Conservation (phyloP, 1,139 yeast genomes). For the Blastobotrys elegans region DNA sequence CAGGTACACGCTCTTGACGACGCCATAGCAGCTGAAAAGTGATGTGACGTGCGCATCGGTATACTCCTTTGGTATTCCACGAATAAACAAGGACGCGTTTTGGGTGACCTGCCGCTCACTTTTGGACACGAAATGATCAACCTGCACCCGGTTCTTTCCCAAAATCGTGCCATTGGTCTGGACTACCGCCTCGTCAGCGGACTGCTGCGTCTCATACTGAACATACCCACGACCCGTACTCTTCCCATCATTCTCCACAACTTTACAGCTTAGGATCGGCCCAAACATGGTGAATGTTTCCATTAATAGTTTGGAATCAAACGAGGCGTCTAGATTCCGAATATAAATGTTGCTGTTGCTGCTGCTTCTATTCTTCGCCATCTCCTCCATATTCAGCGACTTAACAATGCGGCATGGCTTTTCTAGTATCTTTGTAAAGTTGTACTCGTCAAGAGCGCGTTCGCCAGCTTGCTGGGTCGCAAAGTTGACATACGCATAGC, state of each 20-base stretch:
- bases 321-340: slow-evolving; percentile 66
- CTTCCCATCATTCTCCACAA: slow-evolving; percentile 61
- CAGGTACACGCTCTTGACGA: slow-evolving; percentile 50
- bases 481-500: slow-evolving; percentile 52
- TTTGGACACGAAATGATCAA: slow-evolving; percentile 75
- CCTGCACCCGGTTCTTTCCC: slow-evolving; percentile 80
- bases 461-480: slow-evolving; percentile 36
- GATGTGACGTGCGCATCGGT: slow-evolving; percentile 54
- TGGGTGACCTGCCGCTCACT: slow-evolving; percentile 77
- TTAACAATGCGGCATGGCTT: slow-evolving; percentile 51
- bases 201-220: slow-evolving; percentile 75
- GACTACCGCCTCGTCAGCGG: slow-evolving; percentile 83
- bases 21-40: slow-evolving; percentile 59
- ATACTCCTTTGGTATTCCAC: slow-evolving; percentile 62
- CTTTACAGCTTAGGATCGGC: slow-evolving; percentile 77
- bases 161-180: slow-evolving; percentile 81
- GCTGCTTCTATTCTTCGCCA: no score
- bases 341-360: slow-evolving; percentile 20
- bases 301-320: slow-evolving; percentile 82
- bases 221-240: slow-evolving; percentile 90
- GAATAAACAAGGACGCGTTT: slow-evolving; percentile 75
- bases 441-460: slow-evolving; percentile 41
- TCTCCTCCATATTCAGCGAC: slow-evolving; percentile 31
- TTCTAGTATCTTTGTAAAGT: slow-evolving; percentile 39
- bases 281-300: slow-evolving; percentile 87